Conservation (phyloP, 768 basidiomycete genomes). For the Tulasnella sp. region DNA sequence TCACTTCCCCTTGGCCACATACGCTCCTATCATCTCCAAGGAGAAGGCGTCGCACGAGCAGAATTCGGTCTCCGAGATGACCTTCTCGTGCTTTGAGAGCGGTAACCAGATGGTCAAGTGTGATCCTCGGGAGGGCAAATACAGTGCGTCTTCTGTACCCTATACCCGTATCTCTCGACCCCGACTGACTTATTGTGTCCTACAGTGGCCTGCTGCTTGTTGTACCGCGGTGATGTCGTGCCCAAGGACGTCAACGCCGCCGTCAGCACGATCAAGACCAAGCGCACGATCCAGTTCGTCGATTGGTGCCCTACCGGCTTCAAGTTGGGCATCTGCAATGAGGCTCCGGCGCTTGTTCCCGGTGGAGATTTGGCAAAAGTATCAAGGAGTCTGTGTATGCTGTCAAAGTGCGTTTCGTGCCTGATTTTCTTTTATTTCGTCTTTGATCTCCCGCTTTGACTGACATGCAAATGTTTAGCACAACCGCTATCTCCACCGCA, state of each 20-base stretch:
- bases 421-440: not conserved
- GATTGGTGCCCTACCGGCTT: slow-evolving; percentile 94
- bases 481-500: slow-evolving; percentile 85
- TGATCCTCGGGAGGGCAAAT: slow-evolving; percentile 96
- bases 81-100: slow-evolving; percentile 92
- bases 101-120: slow-evolving; percentile 96
- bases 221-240: slow-evolving; percentile 94
- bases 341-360: slow-evolving; percentile 83
- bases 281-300: slow-evolving; percentile 95
- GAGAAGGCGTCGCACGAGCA: slow-evolving; percentile 95
- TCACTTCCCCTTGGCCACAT: slow-evolving; percentile 95
- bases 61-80: slow-evolving; percentile 97
- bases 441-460: not conserved
- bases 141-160: slow-evolving; percentile 58
- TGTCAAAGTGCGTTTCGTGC: slow-evolving; percentile 55
- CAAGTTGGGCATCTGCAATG: slow-evolving; percentile 92
- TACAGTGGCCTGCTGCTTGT: slow-evolving; percentile 77
- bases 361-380: slow-evolving; percentile 93
- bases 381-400: slow-evolving; percentile 91
- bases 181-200: not conserved
- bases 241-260: slow-evolving; percentile 93
- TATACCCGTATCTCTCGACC: not conserved
- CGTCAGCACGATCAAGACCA: slow-evolving; percentile 90
- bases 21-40: slow-evolving; percentile 81
- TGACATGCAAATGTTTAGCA: slow-evolving; percentile 36